Percentiles rank a stretch among this genome's conserved stretches.
Evolutionary conservation across 257 asterid genomes (phyloP).

Genomic region (Schizonepeta tenuifolia): DNA sequence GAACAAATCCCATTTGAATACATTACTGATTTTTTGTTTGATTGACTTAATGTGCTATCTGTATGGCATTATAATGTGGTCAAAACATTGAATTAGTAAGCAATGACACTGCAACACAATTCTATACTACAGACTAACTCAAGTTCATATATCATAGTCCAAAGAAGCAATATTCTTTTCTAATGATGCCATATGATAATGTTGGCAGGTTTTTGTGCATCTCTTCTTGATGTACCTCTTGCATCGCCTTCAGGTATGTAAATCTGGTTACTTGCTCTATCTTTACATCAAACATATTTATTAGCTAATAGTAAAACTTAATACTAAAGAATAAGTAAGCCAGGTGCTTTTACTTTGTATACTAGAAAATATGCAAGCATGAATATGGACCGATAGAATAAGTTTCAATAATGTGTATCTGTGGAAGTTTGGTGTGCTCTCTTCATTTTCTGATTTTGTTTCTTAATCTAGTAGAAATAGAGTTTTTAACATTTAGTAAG

Average conservation of each 20-base stretch:
- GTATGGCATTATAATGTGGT: not conserved
- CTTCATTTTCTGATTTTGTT: not conserved
- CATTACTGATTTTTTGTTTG: not conserved
- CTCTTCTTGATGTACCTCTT: slow-evolving; percentile 98
- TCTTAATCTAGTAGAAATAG: not conserved
- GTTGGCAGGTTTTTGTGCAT: slow-evolving; percentile 94
- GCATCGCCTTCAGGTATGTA: slow-evolving; percentile 96
- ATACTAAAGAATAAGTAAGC: slow-evolving; percentile 1
- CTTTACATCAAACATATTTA: not conserved
- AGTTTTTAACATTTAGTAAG: not conserved
- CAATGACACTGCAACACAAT: not conserved
- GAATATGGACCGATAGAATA: not conserved
- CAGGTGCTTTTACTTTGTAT: not conserved
- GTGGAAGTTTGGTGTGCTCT: not conserved
- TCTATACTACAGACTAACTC: not conserved
- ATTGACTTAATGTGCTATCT: slow-evolving; percentile 3
- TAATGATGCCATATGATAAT: slow-evolving; percentile 29
- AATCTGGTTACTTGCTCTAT: slow-evolving; percentile 27
- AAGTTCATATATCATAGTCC: slow-evolving; percentile 20
- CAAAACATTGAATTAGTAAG: not conserved
- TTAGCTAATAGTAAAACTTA: not conserved
- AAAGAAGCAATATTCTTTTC: slow-evolving; percentile 28
- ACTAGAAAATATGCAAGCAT: not conserved
- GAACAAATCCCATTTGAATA: not conserved
- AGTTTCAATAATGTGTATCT: not conserved